A percentile compares a stretch with the other conserved stretches of the same genome.
Evolutionary conservation across 768 basidiomycete species (phyloP).

Genomic region (Mycena epipterygia): DNA sequence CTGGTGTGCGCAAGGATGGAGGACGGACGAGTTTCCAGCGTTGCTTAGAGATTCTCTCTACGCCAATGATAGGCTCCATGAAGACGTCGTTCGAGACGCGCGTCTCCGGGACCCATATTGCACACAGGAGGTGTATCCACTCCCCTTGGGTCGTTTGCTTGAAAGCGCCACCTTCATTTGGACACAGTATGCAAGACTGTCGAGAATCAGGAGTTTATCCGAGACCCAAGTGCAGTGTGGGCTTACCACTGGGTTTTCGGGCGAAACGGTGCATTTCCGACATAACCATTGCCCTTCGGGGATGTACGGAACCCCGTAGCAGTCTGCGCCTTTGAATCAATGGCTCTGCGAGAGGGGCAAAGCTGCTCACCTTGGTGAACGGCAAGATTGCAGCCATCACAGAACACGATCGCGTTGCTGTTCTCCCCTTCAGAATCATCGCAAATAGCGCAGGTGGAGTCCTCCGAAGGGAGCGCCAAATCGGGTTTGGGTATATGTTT

Average conservation of each 20-base stretch:
- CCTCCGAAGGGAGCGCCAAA: slow-evolving; percentile 90
- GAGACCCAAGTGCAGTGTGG: neutral
- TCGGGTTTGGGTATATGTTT: slow-evolving; percentile 94
- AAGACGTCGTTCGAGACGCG: slow-evolving; percentile 94
- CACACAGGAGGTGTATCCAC: slow-evolving; percentile 97
- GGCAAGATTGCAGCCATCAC: slow-evolving; percentile 98
- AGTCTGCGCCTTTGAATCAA: slow-evolving; percentile 68
- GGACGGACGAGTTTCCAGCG: slow-evolving; percentile 92
- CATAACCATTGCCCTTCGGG: slow-evolving; percentile 99
- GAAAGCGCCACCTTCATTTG: slow-evolving; percentile 97
- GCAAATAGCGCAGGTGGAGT: slow-evolving; percentile 96
- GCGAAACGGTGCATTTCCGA: slow-evolving; percentile 97
- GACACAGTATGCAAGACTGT: slow-evolving; percentile 95
- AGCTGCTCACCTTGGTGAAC: slow-evolving; percentile 93
- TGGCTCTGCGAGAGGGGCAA: neutral
- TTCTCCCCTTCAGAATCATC: slow-evolving; percentile 99
- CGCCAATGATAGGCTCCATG: slow-evolving; percentile 97
- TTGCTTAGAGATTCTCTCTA: slow-evolving; percentile 89
- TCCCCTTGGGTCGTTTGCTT: slow-evolving; percentile 94
- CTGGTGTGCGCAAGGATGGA: neutral
- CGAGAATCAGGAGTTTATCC: neutral
- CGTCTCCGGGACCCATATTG: slow-evolving; percentile 97
- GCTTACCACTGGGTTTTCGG: slow-evolving; percentile 94
- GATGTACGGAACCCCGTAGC: slow-evolving; percentile 99
- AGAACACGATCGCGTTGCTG: slow-evolving; percentile 98